Evolutionary conservation across 2,329 filamentous ascomycete species (phyloP).

Genomic region (Tolypocladium ovalisporum): DNA sequence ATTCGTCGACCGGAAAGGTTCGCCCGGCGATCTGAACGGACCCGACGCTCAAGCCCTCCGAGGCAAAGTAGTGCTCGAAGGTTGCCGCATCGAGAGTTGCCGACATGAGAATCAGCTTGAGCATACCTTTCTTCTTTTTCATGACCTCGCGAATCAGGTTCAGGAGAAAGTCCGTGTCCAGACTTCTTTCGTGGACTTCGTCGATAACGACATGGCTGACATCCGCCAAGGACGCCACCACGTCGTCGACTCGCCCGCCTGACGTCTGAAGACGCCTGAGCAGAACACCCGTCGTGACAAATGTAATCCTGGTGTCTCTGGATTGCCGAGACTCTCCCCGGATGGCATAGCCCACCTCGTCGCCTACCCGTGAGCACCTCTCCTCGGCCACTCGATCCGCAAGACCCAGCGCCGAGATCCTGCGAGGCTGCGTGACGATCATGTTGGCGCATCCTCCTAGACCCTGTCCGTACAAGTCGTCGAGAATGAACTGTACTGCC

Average conservation of each 20-base stretch:
- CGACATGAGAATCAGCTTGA: slow-evolving; percentile 92
- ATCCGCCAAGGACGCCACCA: slow-evolving; percentile 71
- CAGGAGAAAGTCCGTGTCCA: slow-evolving; percentile 90
- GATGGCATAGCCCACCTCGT: slow-evolving; percentile 86
- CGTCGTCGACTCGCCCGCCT: slow-evolving; percentile 67
- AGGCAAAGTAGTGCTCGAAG: slow-evolving; percentile 75
- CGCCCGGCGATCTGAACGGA: slow-evolving; percentile 78
- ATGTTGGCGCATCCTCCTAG: slow-evolving; percentile 76
- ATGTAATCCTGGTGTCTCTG: slow-evolving; percentile 74
- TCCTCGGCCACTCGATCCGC: slow-evolving; percentile 94
- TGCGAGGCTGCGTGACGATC: slow-evolving; percentile 86
- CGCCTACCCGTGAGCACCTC: slow-evolving; percentile 67
- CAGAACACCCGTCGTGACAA: slow-evolving; percentile 91
- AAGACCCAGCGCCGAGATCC: slow-evolving; percentile 87
- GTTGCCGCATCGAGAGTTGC: slow-evolving; percentile 83
- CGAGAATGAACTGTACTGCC: slow-evolving; percentile 89
- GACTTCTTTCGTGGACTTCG: slow-evolving; percentile 88
- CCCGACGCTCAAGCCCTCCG: slow-evolving; percentile 57
- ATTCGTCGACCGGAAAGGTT: slow-evolving; percentile 82
- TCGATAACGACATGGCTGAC: slow-evolving; percentile 94
- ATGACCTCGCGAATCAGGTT: slow-evolving; percentile 79
- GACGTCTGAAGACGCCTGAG: slow-evolving; percentile 85
- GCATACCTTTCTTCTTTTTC: slow-evolving; percentile 58
- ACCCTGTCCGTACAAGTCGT: slow-evolving; percentile 70
- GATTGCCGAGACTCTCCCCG: slow-evolving; percentile 76